Percentiles rank a stretch among this genome's conserved stretches.
Conservation (phyloP, 306 rosid genomes). For the Sechiopsis laciniata region DNA sequence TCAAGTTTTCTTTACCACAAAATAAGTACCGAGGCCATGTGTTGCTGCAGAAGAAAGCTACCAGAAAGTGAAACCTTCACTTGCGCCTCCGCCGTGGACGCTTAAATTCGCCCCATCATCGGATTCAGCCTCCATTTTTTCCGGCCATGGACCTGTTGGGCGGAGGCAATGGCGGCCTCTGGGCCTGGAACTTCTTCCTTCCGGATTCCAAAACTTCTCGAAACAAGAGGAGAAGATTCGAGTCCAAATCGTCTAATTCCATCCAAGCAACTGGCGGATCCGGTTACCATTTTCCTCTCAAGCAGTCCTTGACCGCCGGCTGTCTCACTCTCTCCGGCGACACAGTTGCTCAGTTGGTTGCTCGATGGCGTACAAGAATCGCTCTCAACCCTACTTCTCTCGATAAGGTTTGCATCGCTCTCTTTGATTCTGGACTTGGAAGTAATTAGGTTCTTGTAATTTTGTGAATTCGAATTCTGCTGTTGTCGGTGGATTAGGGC, state of each 20-base stretch:
- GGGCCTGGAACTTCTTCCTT: constrained; percentile 53
- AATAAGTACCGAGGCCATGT: neutral
- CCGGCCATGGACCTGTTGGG: constrained; percentile 56
- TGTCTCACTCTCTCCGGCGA: constrained; percentile 48
- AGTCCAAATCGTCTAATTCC: constrained; percentile 42
- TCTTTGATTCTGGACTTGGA: constrained; percentile 22
- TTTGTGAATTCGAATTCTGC: neutral
- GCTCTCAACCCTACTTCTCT: constrained; percentile 1
- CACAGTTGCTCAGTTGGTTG: constrained; percentile 46
- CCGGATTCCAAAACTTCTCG: constrained; percentile 27
- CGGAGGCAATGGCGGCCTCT: constrained; percentile 47
- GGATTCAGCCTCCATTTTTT: too few relatives aligned
- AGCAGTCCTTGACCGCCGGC: constrained; percentile 73
- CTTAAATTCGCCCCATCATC: neutral
- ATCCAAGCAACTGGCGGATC: constrained; percentile 41
- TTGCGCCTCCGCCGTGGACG: neutral
- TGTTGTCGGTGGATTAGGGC: neutral
- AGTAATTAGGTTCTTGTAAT: neutral
- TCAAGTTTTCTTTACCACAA: neutral
- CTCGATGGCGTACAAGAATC: constrained; percentile 30
- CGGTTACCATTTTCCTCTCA: constrained; percentile 56
- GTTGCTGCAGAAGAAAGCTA: neutral
- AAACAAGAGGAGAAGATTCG: constrained; percentile 35
- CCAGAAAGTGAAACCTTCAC: neutral
- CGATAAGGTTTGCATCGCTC: neutral